Evolutionary conservation across 2,329 filamentous ascomycete genomes (phyloP), one percentile per base, ranked within the genome.

Genomic region (Lasiodiplodia citricola): DNA sequence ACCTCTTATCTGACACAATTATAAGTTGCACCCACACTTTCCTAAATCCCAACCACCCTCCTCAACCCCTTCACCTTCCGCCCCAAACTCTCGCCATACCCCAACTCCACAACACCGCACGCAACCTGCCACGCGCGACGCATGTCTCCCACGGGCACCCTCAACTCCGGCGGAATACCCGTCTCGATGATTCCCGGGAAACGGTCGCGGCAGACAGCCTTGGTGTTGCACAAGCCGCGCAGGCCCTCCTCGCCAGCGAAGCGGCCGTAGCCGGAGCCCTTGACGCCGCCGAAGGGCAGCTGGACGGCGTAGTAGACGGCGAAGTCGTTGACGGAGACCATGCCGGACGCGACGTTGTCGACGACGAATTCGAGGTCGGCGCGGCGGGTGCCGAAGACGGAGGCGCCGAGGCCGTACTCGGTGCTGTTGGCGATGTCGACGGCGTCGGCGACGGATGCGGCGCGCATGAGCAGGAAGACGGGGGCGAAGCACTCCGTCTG

Each of bases 301-400:
- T 97, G 94, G 8, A 97, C 94, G 65, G 95, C 93, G 77, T 99
- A 99, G 80, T 90, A 97, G 35, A 90, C 91, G 23, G 91, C 96
- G 76, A 99, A 99, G 82, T 99, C 96, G 78, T 99, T 99, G 73
- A 99, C 88, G 28, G 93, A 90, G 0, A 98, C 92, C 92, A 97
- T 97, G 55, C 96, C 96, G 0, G 92, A 90, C 71, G 91, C 88
- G 64, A 97, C 85, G 28, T 88, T 87, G 23, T 81, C 81, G 1
- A 95, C 88, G 35, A 96, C 88, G 18, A 83, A 83, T 18, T 86
- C 80, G 1, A 97, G 83, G 62, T 88, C 86, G 1, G 84, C 83
- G 68, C 87, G 85, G 70, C 90, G 87, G 7, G 72, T 72, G 41
- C 94, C 96, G 79, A 96, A 97, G 47, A 99, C 92, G 51, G 91